Conservation (phyloP, 1,284 basidiomycete genomes). For the Amylostereum areolatum region DNA sequence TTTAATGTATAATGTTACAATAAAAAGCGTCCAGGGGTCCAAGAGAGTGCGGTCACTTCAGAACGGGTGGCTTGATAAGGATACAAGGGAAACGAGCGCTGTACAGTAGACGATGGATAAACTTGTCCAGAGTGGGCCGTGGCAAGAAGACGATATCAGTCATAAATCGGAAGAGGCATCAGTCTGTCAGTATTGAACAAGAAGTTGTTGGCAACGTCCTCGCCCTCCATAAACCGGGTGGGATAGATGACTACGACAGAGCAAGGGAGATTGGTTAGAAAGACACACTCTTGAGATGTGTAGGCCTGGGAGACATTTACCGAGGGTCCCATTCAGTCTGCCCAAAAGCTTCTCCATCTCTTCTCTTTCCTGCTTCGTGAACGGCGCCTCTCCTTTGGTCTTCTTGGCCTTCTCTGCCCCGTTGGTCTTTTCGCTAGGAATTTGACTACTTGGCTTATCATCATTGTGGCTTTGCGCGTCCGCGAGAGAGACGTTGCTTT, state of each 20-base stretch:
- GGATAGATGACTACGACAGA: constrained; percentile 69
- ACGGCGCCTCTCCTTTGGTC: constrained; percentile 56
- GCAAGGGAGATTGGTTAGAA: not conserved
- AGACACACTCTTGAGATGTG: not conserved
- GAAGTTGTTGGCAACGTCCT: constrained; percentile 85
- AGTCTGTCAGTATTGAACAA: constrained; percentile 81
- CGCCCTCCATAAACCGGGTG: constrained; percentile 79
- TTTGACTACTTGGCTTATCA: constrained; percentile 10
- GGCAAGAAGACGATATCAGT: constrained; percentile 17
- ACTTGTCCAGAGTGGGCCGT: too few relatives aligned
- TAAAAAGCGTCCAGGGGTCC: too few relatives aligned
- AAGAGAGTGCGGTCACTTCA: too few relatives aligned
- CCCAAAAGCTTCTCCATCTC: constrained; percentile 83
- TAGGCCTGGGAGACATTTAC: constrained; percentile 34
- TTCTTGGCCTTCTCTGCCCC: constrained; percentile 33
- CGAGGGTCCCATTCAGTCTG: constrained; percentile 79
- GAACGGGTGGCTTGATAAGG: too few relatives aligned
- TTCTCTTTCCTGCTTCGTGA: constrained; percentile 76
- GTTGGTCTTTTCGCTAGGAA: constrained; percentile 8
- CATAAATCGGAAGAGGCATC: constrained; percentile 51
- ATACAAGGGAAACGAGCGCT: too few relatives aligned
- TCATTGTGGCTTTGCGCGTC: constrained; percentile 2
- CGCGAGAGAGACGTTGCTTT: not conserved
- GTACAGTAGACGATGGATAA: too few relatives aligned
- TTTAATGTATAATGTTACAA: too few relatives aligned